phyloP scores from a whole-genome alignment of 2,329 filamentous ascomycete species.

The Penicillium sp. region DNA sequence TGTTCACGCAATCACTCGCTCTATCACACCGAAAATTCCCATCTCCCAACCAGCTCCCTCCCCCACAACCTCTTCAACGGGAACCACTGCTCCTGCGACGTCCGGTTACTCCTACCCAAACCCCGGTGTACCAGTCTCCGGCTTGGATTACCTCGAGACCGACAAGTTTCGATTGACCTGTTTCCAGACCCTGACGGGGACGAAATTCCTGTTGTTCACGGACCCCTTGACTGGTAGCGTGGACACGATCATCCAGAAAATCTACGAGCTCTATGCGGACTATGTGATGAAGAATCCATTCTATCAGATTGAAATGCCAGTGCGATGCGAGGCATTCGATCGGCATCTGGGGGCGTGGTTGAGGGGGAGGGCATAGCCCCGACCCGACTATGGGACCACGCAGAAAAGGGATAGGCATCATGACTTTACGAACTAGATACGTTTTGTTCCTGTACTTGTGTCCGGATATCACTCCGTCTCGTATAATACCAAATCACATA shows the following conservation, averaged over 20 bases:
- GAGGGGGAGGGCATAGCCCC: conserved; percentile 54
- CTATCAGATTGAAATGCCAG: conserved; percentile 96
- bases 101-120: conserved; percentile 32
- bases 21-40: conserved; percentile 48
- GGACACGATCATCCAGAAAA: conserved; percentile 74
- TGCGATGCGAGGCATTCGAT: conserved; percentile 94
- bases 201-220: conserved; percentile 93
- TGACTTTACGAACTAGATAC: conserved; percentile 25
- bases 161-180: conserved; percentile 94
- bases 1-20: conserved; percentile 64
- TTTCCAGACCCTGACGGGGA: conserved; percentile 90
- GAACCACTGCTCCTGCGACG: conserved; percentile 17
- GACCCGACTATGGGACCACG: background rate
- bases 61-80: conserved; percentile 22
- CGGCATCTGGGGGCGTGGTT: conserved; percentile 78
- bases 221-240: conserved; percentile 82
- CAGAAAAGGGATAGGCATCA: conserved; percentile 13
- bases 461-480: conserved; percentile 8
- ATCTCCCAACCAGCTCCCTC: conserved; percentile 32
- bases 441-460: conserved; percentile 16
- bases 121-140: conserved; percentile 48
- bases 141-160: conserved; percentile 88
- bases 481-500: conserved; percentile 25
- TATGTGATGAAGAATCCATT: conserved; percentile 99
- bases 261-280: conserved; percentile 94